phyloP scores from a whole-genome alignment of 2,329 filamentous ascomycete species.

The Neopestalotiopsis sp. region DNA sequence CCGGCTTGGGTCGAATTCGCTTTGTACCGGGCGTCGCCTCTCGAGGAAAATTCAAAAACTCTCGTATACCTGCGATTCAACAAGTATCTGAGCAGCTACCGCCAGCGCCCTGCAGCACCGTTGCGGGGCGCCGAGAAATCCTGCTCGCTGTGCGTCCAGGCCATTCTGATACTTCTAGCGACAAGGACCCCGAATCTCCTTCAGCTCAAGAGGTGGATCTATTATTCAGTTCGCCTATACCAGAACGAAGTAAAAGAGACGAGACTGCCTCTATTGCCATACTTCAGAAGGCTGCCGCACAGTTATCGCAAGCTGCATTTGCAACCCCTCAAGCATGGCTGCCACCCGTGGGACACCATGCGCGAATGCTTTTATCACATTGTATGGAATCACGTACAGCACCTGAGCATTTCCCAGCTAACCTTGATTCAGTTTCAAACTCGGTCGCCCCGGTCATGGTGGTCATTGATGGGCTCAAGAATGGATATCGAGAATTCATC shows the following conservation, averaged over 20 bases:
- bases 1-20: conserved; percentile 42
- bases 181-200: neutral
- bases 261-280: conserved; percentile 6
- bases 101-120: conserved; percentile 13
- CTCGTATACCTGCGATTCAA: conserved; percentile 1
- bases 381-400: conserved; percentile 29
- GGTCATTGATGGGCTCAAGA: conserved; percentile 39
- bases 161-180: neutral
- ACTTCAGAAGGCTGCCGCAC: conserved; percentile 12
- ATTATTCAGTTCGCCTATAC: neutral
- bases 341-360: conserved; percentile 32
- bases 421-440: conserved; percentile 35
- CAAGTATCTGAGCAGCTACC: conserved; percentile 5
- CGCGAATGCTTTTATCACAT: conserved; percentile 42
- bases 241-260: neutral
- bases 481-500: conserved; percentile 45
- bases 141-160: neutral
- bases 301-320: neutral
- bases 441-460: conserved; percentile 46
- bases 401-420: conserved; percentile 8
- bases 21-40: conserved; percentile 40
- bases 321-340: conserved; percentile 29
- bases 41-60: conserved; percentile 25
- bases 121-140: neutral
- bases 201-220: neutral